Evolutionary conservation across 2,329 filamentous ascomycete species (phyloP), one percentile per base, ranked within the genome.

Genomic region (Ascosphaera apis): DNA sequence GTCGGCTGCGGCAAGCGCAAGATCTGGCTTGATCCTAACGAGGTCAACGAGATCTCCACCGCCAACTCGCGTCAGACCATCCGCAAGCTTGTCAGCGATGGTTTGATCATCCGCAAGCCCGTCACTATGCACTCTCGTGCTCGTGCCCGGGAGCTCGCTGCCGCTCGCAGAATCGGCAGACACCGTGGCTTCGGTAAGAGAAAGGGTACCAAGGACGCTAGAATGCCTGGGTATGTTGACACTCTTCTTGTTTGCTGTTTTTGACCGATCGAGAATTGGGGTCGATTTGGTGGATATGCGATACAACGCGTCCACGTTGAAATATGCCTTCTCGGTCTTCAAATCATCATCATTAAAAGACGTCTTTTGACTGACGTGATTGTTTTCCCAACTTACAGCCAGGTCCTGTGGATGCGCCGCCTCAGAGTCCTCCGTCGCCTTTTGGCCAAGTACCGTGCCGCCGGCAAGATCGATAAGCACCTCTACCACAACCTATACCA

Each of bases 401-500:
- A 93, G 70, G 71, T 98, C 53, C 72, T 95, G 57, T 98, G 88
- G 88, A 98, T 98, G 88, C 84, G 91, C 67, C 86, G 88, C 61
- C 84, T 91, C 61, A 83, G 91, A 68, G 86, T 98, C 62, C 84
- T 98, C 67, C 86, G 88, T 62, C 88, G 88, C 62, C 80, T 98
- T 44, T 72, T 98, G 52, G 88, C 93, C 72, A 95, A 95, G 75
- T 98, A 98, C 75, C 88, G 88, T 66, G 86, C 86, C 64, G 80
- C 79, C 57, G 91, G 91, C 66, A 98, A 98, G 80, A 98, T 98
- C 63, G 88, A 98, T 72, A 98, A 98, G 78, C 88, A 98, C 74
- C 83, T 98, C 45, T 98, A 98, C 76, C 88, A 98, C 76, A 84
- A 95, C 71, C 82, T 98, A 52, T 98, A 98, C 76, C 88, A 93